Conservation (phyloP, 2,329 filamentous ascomycete genomes). For the Xylaria sp. region DNA sequence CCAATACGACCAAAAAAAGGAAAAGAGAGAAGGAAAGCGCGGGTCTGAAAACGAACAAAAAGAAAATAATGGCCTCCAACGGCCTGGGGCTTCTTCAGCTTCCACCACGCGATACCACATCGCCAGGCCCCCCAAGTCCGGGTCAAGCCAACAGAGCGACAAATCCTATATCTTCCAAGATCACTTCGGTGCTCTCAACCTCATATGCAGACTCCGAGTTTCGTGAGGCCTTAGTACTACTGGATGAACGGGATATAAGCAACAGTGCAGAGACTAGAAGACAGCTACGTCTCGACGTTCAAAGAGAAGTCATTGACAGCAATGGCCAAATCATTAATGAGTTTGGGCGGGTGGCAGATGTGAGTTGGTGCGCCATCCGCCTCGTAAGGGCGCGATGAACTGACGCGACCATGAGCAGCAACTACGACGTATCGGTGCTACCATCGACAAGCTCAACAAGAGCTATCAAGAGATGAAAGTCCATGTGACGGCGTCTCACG, state of each 20-base stretch:
- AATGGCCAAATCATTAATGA: conserved; percentile 90
- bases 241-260: conserved; percentile 76
- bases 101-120: conserved; percentile 43
- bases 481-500: conserved; percentile 79
- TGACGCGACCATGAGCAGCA: conserved; percentile 60
- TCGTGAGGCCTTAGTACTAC: conserved; percentile 79
- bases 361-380: conserved; percentile 28
- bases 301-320: conserved; percentile 91
- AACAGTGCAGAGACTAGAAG: conserved; percentile 84
- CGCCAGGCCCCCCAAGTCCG: conserved; percentile 45
- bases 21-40: background rate
- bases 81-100: conserved; percentile 44
- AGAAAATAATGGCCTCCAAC: conserved; percentile 44
- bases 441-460: conserved; percentile 80
- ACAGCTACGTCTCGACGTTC: conserved; percentile 81
- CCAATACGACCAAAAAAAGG: background rate
- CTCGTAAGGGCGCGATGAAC: conserved; percentile 9
- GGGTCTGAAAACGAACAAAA: background rate
- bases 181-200: conserved; percentile 86
- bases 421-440: conserved; percentile 83
- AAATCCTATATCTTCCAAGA: conserved; percentile 81
- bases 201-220: conserved; percentile 95
- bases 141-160: conserved; percentile 53
- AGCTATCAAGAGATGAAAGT: conserved; percentile 83
- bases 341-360: conserved; percentile 86